These are phyloP conservation scores for Rugonectria rugulosa DNA, from an alignment of 2,329 filamentous ascomycete species.

Conservation along the genomic window DNA sequence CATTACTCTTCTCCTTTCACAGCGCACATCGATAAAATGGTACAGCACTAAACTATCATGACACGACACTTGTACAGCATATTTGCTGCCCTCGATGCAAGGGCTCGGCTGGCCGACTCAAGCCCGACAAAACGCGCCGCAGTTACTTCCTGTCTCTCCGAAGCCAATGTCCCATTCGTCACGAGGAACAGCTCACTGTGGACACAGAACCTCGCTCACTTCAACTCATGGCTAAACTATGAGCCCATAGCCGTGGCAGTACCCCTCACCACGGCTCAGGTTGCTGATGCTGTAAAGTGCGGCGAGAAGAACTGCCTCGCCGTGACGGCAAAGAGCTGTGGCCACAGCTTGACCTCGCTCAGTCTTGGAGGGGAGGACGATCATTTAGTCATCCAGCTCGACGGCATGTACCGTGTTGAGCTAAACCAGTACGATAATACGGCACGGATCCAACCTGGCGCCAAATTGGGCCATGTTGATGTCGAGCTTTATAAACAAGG, in stretches of 20 bases:
- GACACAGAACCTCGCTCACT: slow-evolving; percentile 43
- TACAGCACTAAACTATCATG: too few relatives aligned
- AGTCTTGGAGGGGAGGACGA: slow-evolving; percentile 53
- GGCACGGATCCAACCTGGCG: slow-evolving; percentile 50
- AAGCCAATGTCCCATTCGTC: slow-evolving; percentile 36
- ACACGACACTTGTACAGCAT: too few relatives aligned
- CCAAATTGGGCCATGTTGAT: slow-evolving; percentile 58
- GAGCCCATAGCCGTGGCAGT: slow-evolving; percentile 43
- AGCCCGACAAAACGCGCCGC: slow-evolving; percentile 33
- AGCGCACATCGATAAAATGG: too few relatives aligned
- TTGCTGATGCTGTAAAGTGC: slow-evolving; percentile 55
- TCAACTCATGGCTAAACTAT: slow-evolving; percentile 45
- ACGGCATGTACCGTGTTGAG: slow-evolving; percentile 47
- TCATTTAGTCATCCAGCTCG: slow-evolving; percentile 50
- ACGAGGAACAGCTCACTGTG: slow-evolving; percentile 35
- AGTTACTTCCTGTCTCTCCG: slow-evolving; percentile 39
- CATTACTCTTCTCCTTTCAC: too few relatives aligned
- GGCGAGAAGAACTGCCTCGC: slow-evolving; percentile 52
- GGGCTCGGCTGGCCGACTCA: slow-evolving; percentile 12
- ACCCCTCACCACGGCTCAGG: slow-evolving; percentile 46
- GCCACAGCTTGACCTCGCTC: slow-evolving; percentile 62
- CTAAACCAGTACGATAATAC: slow-evolving; percentile 31
- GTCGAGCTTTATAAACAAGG: slow-evolving; percentile 51
- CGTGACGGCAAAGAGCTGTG: slow-evolving; percentile 60
- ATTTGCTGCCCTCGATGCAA: slow-evolving; percentile 9